phyloP scores from a whole-genome alignment of 2,329 filamentous ascomycete species.

The Nigrograna mackinnonii region DNA sequence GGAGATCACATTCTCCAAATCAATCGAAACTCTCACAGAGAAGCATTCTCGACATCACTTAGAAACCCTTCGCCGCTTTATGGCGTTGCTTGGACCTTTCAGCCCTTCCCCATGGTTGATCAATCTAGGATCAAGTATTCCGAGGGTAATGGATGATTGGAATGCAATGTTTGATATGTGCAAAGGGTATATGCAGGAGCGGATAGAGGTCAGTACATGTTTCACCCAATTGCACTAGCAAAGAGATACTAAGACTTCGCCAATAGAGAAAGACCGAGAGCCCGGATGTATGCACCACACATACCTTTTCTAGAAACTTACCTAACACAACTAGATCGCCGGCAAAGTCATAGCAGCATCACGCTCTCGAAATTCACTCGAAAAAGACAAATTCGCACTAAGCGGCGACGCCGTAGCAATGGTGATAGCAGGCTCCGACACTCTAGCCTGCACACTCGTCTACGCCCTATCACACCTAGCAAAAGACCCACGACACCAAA shows the following conservation, averaged over 20 bases:
- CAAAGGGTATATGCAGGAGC: slow-evolving; percentile 1
- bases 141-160: slow-evolving; percentile 6
- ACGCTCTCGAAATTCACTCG: neutral
- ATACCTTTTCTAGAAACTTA: too few species aligned
- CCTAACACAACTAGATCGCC: too few species aligned
- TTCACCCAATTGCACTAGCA: too few species aligned
- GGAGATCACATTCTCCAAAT: slow-evolving; percentile 38
- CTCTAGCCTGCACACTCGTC: too few species aligned
- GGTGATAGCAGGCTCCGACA: slow-evolving; percentile 11
- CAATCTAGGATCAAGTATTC: slow-evolving; percentile 1
- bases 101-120: slow-evolving; percentile 7
- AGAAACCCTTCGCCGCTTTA: neutral
- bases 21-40: slow-evolving; percentile 32
- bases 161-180: slow-evolving; percentile 4
- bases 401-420: slow-evolving; percentile 7
- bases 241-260: too few species aligned
- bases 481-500: too few species aligned
- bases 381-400: neutral
- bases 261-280: too few species aligned
- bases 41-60: slow-evolving; percentile 7
- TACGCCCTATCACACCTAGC: too few species aligned
- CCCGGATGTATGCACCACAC: too few species aligned
- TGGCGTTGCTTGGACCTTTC: slow-evolving; percentile 3
- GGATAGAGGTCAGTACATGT: slow-evolving; percentile 5
- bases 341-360: too few species aligned